Evolutionary conservation across 345 rosid genomes (phyloP).

Genomic region (Garcia nutans): DNA sequence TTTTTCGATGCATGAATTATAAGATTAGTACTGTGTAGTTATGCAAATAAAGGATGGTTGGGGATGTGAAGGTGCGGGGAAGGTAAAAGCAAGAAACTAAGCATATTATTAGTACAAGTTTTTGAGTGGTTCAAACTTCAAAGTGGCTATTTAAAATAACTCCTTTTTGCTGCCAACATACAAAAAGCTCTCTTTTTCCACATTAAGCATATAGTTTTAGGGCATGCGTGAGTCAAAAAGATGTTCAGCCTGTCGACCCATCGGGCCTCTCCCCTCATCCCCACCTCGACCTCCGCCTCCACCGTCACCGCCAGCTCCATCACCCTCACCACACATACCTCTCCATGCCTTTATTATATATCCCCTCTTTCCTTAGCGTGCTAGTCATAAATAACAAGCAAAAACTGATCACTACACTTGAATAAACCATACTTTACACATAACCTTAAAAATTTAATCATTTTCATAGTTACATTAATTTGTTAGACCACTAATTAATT

Average conservation of each 20-base stretch:
- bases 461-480: background rate
- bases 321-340: background rate
- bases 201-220: background rate
- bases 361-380: no score
- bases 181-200: conserved; percentile 8
- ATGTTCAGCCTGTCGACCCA: conserved; percentile 12
- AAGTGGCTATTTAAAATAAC: background rate
- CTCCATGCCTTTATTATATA: background rate
- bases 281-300: background rate
- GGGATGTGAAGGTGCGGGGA: background rate
- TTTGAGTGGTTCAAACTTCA: background rate
- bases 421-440: background rate
- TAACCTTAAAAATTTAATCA: background rate
- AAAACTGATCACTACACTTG: no score
- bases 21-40: no score
- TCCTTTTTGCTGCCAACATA: background rate
- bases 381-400: background rate
- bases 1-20: no score
- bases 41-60: no score
- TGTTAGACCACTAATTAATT: no score
- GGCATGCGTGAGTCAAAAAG: conserved; percentile 13
- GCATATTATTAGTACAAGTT: background rate
- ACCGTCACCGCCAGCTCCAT: background rate
- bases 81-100: background rate
- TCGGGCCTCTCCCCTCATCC: conserved; percentile 14